phyloP scores from a whole-genome alignment of 2,329 filamentous ascomycete genomes.

The Blastomyces gilchristii region DNA sequence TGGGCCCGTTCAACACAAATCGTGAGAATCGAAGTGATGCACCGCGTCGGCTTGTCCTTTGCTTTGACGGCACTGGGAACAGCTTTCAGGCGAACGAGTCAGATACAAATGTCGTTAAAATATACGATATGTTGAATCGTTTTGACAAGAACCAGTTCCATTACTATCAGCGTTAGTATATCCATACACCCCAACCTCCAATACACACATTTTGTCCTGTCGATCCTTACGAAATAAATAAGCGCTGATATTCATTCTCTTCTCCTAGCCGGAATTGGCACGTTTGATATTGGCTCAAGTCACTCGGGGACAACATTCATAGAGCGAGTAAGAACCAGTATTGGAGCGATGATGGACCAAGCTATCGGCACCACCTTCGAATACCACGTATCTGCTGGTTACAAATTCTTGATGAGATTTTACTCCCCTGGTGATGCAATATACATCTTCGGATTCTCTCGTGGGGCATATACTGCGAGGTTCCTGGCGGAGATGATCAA shows the following conservation, averaged over 20 bases:
- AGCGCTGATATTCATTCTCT: neutral
- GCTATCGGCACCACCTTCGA: slow-evolving; percentile 32
- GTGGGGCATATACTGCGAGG: slow-evolving; percentile 45
- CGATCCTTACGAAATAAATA: neutral
- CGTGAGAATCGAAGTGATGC: neutral
- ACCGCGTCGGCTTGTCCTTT: slow-evolving; percentile 16
- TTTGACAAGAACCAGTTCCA: slow-evolving; percentile 16
- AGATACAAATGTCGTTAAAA: slow-evolving; percentile 47
- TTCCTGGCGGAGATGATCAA: slow-evolving; percentile 45
- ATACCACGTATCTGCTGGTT: slow-evolving; percentile 44
- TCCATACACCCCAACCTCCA: neutral
- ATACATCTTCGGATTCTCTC: slow-evolving; percentile 47
- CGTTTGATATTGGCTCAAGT: slow-evolving; percentile 12
- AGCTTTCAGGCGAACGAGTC: slow-evolving; percentile 27
- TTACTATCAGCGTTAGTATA: slow-evolving; percentile 18
- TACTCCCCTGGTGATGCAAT: slow-evolving; percentile 43
- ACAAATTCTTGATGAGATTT: slow-evolving; percentile 47
- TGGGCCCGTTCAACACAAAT: neutral
- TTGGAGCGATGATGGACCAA: slow-evolving; percentile 14
- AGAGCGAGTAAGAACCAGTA: slow-evolving; percentile 11
- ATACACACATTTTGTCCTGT: neutral
- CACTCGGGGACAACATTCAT: slow-evolving; percentile 12
- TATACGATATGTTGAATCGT: slow-evolving; percentile 35
- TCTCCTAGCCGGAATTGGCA: slow-evolving; percentile 17
- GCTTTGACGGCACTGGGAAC: slow-evolving; percentile 24